Evolutionary conservation across 1,284 basidiomycete species (phyloP).

Genomic region (Papiliotrema flavescens): DNA sequence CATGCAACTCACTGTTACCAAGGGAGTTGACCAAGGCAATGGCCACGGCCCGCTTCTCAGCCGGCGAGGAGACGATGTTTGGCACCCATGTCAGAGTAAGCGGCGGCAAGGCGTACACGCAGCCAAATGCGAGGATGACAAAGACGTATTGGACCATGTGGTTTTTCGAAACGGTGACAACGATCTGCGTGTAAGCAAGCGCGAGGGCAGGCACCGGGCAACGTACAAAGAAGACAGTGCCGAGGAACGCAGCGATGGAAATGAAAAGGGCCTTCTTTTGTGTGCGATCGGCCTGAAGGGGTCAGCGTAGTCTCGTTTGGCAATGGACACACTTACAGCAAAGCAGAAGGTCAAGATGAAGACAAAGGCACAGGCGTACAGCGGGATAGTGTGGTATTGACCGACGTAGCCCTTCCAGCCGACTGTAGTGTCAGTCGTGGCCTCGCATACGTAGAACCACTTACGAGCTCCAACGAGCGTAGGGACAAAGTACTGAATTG

Average conservation of each 20-base stretch:
- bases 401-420: conserved; percentile 47
- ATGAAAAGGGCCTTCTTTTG: conserved; percentile 50
- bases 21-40: conserved; percentile 48
- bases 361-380: conserved; percentile 46
- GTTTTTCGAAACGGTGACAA: conserved; percentile 43
- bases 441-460: not conserved
- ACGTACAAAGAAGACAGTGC: conserved; percentile 41
- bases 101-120: conserved; percentile 51
- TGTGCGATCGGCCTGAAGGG: conserved; percentile 41
- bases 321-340: conserved; percentile 9
- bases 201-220: conserved; percentile 5
- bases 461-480: conserved; percentile 41
- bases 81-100: conserved; percentile 49
- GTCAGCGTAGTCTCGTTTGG: too few species aligned
- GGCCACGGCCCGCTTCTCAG: conserved; percentile 49
- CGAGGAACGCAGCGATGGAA: conserved; percentile 32
- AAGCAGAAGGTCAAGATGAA: conserved; percentile 50
- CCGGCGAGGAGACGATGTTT: conserved; percentile 43
- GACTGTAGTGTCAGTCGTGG: conserved; percentile 14
- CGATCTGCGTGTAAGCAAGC: conserved; percentile 16
- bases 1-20: conserved; percentile 23
- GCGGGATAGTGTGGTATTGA: conserved; percentile 54
- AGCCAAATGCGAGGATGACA: conserved; percentile 52
- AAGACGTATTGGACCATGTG: conserved; percentile 50
- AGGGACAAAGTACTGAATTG: conserved; percentile 53